These are phyloP conservation scores for Medicago lupulina DNA, from an alignment of 306 rosid species.

Conservation along the genomic window DNA sequence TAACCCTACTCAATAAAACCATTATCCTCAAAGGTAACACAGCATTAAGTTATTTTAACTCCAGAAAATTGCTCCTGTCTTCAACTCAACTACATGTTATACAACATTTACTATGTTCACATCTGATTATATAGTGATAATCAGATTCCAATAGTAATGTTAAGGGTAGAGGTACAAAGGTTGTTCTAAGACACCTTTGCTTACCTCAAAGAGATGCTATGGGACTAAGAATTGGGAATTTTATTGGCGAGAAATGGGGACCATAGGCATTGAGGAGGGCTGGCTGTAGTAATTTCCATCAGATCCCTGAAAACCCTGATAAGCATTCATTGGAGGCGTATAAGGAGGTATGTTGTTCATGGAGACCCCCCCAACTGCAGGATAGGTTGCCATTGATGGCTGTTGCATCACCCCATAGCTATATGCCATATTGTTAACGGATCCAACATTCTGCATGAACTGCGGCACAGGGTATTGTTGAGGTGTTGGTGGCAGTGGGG, in stretches of 20 bases:
- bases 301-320: conserved; percentile 84
- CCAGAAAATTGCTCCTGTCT: conserved; percentile 42
- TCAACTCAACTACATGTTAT: conserved; percentile 48
- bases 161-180: conserved; percentile 29
- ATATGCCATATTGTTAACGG: conserved; percentile 60
- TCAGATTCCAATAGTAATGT: conserved; percentile 53
- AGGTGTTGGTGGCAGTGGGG: conserved; percentile 81
- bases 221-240: conserved; percentile 19
- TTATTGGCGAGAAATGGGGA: conserved; percentile 85
- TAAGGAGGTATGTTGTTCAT: conserved; percentile 58
- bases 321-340: conserved; percentile 57
- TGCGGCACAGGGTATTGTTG: conserved; percentile 79
- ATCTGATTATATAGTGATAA: conserved; percentile 50
- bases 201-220: conserved; percentile 36
- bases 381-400: conserved; percentile 61
- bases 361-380: conserved; percentile 56
- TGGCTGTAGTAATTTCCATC: conserved; percentile 85
- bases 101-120: conserved; percentile 65
- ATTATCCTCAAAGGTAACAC: conserved; percentile 40
- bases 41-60: conserved; percentile 31
- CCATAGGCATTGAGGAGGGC: conserved; percentile 81
- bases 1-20: conserved; percentile 46
- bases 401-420: conserved; percentile 69
- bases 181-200: conserved; percentile 31
- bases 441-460: conserved; percentile 70